Base-by-base conservation (phyloP, 2,329 filamentous ascomycete genomes). In the Gaeumannomyces tritici region DNA sequence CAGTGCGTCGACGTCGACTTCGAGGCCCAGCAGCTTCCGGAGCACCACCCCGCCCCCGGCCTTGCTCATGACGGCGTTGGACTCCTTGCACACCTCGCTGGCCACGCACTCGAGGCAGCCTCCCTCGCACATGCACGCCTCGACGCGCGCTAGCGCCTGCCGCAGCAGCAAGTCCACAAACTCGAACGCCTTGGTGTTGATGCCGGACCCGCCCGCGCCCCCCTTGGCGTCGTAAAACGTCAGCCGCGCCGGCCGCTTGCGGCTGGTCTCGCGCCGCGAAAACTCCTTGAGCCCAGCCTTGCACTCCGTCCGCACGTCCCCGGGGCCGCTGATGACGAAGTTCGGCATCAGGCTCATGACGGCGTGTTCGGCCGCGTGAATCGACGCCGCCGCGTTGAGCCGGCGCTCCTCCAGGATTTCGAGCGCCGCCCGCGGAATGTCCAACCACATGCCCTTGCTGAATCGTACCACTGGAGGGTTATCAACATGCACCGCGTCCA, bases 201-300 rank as follows among this genome's bases (percentile, higher is more conserved):
- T 96, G 0, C 95, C 95, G 0, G 86, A 89, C 0, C 93, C 93
- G 56, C 85, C 83, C 0, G 89, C 83, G 0, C 93, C 93, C 9
- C 95, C 95, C 74, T 96, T 96, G 3, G 91, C 89, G 72, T 98
- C 95, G 74, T 98, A 99, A 70, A 99, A 96, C 0, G 91, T 96
- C 59, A 99, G 76, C 0, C 95, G 80, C 0, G 92, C 95, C 0
- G 93, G 95, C 4, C 95, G 82, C 75, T 96, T 96, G 33, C 93
- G 83, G 31, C 78, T 76, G 0, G 85, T 87, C 69, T 89, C 85
- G 61, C 80, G 77, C 31, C 31, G 55, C 2, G 29, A 33, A 65
- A 97, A 91, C 74, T 98, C 93, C 73, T 98, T 98, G 64, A 89
- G 79, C 2, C 88, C 87, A 63, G 88, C 85, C 77, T 98, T 98